phyloP scores from a whole-genome alignment of 108 stramenopile species.

The Skeletonema tropicum region DNA sequence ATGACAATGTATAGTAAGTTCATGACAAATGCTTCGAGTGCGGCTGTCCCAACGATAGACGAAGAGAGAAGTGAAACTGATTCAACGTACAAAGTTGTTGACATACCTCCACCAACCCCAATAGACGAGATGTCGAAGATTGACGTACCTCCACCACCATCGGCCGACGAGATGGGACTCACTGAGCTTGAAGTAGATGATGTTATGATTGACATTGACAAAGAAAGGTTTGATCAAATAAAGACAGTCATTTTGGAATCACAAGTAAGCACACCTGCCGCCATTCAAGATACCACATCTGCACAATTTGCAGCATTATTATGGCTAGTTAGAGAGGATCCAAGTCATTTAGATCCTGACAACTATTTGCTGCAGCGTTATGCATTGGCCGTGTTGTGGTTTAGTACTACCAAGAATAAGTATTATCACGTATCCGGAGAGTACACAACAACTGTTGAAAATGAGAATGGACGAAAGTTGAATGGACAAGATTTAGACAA shows the following conservation, averaged over 20 bases:
- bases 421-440: slow-evolving; percentile 37
- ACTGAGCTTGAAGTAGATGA: neutral
- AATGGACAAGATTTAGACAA: neutral
- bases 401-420: slow-evolving; percentile 33
- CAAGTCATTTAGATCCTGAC: slow-evolving; percentile 33
- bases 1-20: slow-evolving; percentile 1
- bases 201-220: slow-evolving; percentile 9
- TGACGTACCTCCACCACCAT: too few species aligned
- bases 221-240: slow-evolving; percentile 30
- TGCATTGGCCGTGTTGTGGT: slow-evolving; percentile 45
- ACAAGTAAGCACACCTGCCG: slow-evolving; percentile 10
- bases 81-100: neutral
- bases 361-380: slow-evolving; percentile 41
- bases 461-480: neutral
- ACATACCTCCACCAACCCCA: slow-evolving; percentile 1
- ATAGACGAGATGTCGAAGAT: too few species aligned
- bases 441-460: neutral
- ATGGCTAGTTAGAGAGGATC: slow-evolving; percentile 47
- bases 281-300: slow-evolving; percentile 30
- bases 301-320: slow-evolving; percentile 42
- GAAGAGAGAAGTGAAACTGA: neutral
- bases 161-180: neutral
- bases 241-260: slow-evolving; percentile 10
- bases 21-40: neutral
- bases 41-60: neutral